Conservation (phyloP, 345 rosid genomes). For the Sisymbrium altissimum region DNA sequence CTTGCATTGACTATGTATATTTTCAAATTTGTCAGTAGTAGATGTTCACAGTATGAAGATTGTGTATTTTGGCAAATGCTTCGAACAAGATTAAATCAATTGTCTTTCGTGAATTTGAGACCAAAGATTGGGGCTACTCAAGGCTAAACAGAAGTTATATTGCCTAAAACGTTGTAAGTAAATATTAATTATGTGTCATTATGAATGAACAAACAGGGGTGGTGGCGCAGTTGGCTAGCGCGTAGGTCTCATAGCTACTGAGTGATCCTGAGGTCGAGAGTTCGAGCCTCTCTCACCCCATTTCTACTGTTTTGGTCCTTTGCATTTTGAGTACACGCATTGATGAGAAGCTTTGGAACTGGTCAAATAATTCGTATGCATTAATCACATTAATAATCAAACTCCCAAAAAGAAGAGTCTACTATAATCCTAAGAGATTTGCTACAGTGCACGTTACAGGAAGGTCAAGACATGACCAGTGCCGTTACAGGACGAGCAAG, state of each 20-base stretch:
- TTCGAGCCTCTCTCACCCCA: slow-evolving; percentile 90
- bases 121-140: neutral
- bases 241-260: slow-evolving; percentile 82
- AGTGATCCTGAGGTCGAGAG: slow-evolving; percentile 91
- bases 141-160: neutral
- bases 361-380: neutral
- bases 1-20: no score
- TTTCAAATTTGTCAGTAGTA: slow-evolving; percentile 49
- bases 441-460: neutral
- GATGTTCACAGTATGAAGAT: neutral
- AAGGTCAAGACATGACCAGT: slow-evolving; percentile 39
- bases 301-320: no score
- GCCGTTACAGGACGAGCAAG: slow-evolving; percentile 86
- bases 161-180: neutral
- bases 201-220: no score
- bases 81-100: neutral
- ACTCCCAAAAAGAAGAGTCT: neutral
- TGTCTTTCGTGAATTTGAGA: neutral
- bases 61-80: neutral
- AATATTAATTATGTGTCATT: neutral
- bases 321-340: no score
- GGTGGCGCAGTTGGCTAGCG: slow-evolving; percentile 97
- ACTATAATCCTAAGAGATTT: neutral
- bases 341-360: no score
- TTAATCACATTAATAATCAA: no score